Base-by-base conservation (phyloP, 1,284 basidiomycete genomes). In the Omphalotus olearius region DNA sequence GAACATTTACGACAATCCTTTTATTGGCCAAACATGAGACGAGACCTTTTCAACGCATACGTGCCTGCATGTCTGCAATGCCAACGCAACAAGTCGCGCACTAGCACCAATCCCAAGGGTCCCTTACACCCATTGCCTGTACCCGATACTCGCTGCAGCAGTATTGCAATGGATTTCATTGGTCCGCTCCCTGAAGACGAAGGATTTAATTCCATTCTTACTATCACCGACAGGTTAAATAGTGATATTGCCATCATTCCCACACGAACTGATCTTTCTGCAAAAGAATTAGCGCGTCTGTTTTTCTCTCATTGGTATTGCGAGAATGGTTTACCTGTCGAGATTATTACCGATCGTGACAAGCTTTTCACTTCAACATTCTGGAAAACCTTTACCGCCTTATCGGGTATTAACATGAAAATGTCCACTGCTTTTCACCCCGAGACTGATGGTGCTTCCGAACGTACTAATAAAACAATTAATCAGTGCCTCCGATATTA, bases 161-260 rank as follows among this genome's bases (percentile, higher is more conserved):
- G 39, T 0, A 46, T 67, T 0, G 55, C 56, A 0, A 56, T 67
- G 3, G 56, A 67, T 23, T 64, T 66, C 18, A 56, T 68, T 13
- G 56, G 60, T 0, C 60, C 59, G 0, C 41, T 67, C 0, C 63
- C 62, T 0, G 4, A 28, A 0, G 57, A 59, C 1, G 10, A 55
- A 0, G 63, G 61, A 0, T 64, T 45, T 37, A 58, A 69, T 23
- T 57, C 41, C 1, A 69, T 80, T 5, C 48, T 72, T 0, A 72
- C 76, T 0, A 62, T 78, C 0, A 74, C 72, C 0, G 69, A 74
- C 52, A 47, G 67, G 0, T 56, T 78, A 0, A 64, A 67, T 4
- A 65, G 76, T 6, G 63, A 69, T 46, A 53, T 71, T 0, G 52
- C 61, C 2, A 60, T 79, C 4, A 59, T 71, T 0, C 66, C 73